A percentile compares a stretch with the other conserved stretches of the same genome.
Conservation (phyloP, 805 yeast genomes). For the Schizosaccharomyces lindneri region DNA sequence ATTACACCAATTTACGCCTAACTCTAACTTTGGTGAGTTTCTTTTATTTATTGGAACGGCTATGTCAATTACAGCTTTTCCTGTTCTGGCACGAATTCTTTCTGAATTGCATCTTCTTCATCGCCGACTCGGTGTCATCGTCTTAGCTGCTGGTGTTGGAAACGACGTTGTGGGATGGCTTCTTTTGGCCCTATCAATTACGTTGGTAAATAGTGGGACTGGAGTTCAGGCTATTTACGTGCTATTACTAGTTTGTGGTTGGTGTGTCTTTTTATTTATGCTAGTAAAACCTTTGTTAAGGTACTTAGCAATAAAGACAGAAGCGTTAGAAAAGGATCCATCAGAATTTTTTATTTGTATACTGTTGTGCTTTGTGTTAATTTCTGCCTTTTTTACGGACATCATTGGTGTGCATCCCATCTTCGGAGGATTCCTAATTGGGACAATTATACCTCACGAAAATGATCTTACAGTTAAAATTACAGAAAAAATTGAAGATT, state of each 20-base stretch:
- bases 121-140: slow-evolving; percentile 24
- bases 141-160: slow-evolving; percentile 61
- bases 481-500: slow-evolving; percentile 53
- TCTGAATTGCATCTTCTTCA: slow-evolving; percentile 40
- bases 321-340: slow-evolving; percentile 31
- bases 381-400: slow-evolving; percentile 56
- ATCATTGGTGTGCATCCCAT: slow-evolving; percentile 71
- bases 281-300: slow-evolving; percentile 30
- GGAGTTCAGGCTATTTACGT: slow-evolving; percentile 50
- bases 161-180: slow-evolving; percentile 70
- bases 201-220: slow-evolving; percentile 46
- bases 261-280: slow-evolving; percentile 35
- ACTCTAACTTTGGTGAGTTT: slow-evolving; percentile 27
- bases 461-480: slow-evolving; percentile 44
- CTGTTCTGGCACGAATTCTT: slow-evolving; percentile 55
- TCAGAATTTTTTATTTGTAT: slow-evolving; percentile 38
- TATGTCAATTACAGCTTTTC: slow-evolving; percentile 64
- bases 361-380: slow-evolving; percentile 30
- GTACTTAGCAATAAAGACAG: slow-evolving; percentile 22
- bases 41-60: slow-evolving; percentile 69
- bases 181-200: slow-evolving; percentile 46
- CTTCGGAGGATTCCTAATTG: slow-evolving; percentile 63
- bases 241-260: slow-evolving; percentile 32
- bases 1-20: slow-evolving; percentile 20
- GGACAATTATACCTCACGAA: slow-evolving; percentile 52